Conservation (phyloP, 75 land plant species). For the Pinus albicaulis region DNA sequence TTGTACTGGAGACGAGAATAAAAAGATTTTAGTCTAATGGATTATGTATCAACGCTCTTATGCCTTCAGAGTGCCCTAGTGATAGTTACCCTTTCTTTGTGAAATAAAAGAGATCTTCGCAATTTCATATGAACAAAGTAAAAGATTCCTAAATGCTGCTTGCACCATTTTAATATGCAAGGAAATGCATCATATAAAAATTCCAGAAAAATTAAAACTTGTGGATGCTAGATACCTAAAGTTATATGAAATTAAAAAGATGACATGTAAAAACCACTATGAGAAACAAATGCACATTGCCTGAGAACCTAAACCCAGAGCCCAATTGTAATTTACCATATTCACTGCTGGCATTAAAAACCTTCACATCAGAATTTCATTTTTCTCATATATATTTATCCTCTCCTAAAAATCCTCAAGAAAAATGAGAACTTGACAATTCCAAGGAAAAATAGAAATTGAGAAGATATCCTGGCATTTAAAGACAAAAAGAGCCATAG, state of each 20-base stretch:
- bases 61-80: not conserved
- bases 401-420: too few relatives aligned
- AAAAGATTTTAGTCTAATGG: not conserved
- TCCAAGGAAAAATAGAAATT: too few relatives aligned
- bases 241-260: too few relatives aligned
- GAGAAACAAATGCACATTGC: not conserved
- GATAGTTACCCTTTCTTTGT: not conserved
- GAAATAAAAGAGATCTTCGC: not conserved
- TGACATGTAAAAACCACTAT: too few relatives aligned
- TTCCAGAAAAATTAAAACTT: not conserved
- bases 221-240: not conserved
- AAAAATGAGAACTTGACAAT: too few relatives aligned
- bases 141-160: not conserved
- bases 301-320: not conserved
- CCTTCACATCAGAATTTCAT: too few relatives aligned
- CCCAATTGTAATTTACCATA: too few relatives aligned
- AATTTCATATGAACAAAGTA: not conserved
- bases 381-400: too few relatives aligned
- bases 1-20: constrained; percentile 63
- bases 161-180: not conserved
- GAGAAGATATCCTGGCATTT: too few relatives aligned
- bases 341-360: too few relatives aligned
- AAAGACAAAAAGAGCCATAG: too few relatives aligned
- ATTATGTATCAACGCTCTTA: constrained; percentile 4
- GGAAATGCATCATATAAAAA: not conserved